Evolutionary conservation across 2,329 filamentous ascomycete species (phyloP), one percentile per base, ranked within the genome.

Genomic region (Monascus ruber): DNA sequence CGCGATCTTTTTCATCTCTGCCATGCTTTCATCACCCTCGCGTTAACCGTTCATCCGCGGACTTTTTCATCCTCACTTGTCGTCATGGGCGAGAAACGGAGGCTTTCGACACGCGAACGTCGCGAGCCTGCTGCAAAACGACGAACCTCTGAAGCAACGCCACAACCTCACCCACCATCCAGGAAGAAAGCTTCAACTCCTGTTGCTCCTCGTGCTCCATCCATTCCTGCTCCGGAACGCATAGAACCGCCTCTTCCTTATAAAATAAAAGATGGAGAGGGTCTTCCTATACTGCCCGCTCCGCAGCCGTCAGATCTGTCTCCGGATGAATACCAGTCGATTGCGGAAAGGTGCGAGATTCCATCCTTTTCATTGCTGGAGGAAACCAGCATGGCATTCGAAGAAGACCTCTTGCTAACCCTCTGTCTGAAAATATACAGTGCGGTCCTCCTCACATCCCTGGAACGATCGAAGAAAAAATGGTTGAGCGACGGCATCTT

Each of bases 381-480:
- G 32, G 2, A 10, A 25, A 24, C 5, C 24, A 2, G 31, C 5
- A 33, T 33, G n/a, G 6, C 24, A n/a, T n/a, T 7, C 7, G 7
- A 31, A 6, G n/a, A 6, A 17, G 6, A 25, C n/a, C 6, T 8
- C 24, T 34, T 8, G 7, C 24, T 25, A 34, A 24, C 33, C 6
- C 9, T 26, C 9, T 24, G 31, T 38, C 26, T 33, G 10, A 37
- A 25, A 17, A 28, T 24, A 10, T 38, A 41, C 33, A 74, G 76
- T 56, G 73, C 70, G 42, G 71, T 80, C 25, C 64, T 80, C 36
- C 63, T 71, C 33, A 64, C 71, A 24, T 76, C 77, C 3, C 60
- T 81, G 4, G 69, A 77, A 50, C 68, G 71, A 43, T 80, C 77
- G 34, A 73, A 76, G 37, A 68, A 71, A 47, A 71, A 68, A 57